Conservation (phyloP, 805 yeast species). For the Nakazawaea ishiwadae region DNA sequence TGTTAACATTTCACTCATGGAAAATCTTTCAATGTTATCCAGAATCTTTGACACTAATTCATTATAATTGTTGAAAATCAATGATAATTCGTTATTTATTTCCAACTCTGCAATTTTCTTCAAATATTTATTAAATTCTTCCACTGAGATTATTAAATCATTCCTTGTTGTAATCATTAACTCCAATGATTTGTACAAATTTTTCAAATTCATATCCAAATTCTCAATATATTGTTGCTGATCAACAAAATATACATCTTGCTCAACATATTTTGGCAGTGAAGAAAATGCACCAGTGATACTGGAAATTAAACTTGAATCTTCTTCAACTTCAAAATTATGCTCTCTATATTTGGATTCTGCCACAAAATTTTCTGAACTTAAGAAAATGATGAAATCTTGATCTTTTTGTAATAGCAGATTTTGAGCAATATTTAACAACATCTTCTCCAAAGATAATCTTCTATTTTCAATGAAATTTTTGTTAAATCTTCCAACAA, state of each 20-base stretch:
- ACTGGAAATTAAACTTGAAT: constrained; percentile 55
- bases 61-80: constrained; percentile 66
- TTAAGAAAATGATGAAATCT: constrained; percentile 75
- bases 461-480: constrained; percentile 86
- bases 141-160: constrained; percentile 64
- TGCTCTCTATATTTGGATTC: constrained; percentile 70
- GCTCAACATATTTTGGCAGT: constrained; percentile 62
- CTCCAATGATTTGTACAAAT: constrained; percentile 68
- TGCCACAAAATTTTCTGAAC: constrained; percentile 61
- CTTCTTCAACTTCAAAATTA: constrained; percentile 14
- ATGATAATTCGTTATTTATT: constrained; percentile 59
- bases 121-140: constrained; percentile 48
- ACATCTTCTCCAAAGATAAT: constrained; percentile 81
- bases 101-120: constrained; percentile 46
- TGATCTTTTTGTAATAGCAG: constrained; percentile 58
- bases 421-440: constrained; percentile 59
- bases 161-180: constrained; percentile 68
- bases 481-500: constrained; percentile 86
- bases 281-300: constrained; percentile 61
- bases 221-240: constrained; percentile 65
- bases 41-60: constrained; percentile 66
- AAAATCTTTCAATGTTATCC: constrained; percentile 71
- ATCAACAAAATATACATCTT: constrained; percentile 71
- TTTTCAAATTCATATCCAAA: constrained; percentile 67
- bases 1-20: constrained; percentile 81